A percentile compares a stretch with the other conserved stretches of the same genome.
Evolutionary conservation across 2,329 filamentous ascomycete species (phyloP).

Genomic region (Niveomyces coronatus): DNA sequence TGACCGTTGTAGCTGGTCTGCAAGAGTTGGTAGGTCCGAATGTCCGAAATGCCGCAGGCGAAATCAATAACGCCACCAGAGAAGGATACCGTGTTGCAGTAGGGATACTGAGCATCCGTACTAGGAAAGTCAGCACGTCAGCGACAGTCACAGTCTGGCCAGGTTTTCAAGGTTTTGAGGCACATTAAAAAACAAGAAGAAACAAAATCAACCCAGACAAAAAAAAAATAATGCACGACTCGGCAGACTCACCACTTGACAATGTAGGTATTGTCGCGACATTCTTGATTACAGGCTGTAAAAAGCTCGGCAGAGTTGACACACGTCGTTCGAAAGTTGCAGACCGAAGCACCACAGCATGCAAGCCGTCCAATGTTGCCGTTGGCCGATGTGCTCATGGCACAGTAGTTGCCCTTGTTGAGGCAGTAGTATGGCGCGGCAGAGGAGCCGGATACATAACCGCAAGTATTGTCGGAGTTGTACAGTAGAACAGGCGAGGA

Average conservation of each 20-base stretch:
- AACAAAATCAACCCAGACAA: no score
- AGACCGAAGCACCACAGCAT: constrained; percentile 29
- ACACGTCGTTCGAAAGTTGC: constrained; percentile 27
- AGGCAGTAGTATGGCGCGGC: constrained; percentile 31
- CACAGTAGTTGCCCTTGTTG: constrained; percentile 23
- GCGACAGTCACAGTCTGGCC: no score
- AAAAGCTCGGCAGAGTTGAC: constrained; percentile 27
- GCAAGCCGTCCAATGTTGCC: constrained; percentile 26
- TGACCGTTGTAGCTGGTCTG: constrained; percentile 32
- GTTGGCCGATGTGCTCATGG: constrained; percentile 26
- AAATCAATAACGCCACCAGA: constrained; percentile 31
- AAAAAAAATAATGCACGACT: no score
- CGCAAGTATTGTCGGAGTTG: constrained; percentile 40
- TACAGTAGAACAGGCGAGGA: constrained; percentile 24
- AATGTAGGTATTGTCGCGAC: constrained; percentile 28
- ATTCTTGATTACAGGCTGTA: constrained; percentile 28
- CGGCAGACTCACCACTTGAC: constrained; percentile 35
- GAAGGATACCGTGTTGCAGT: constrained; percentile 37
- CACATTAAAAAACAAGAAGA: no score
- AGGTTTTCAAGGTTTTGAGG: no score
- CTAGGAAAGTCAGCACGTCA: constrained; percentile 20
- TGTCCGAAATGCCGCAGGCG: constrained; percentile 28
- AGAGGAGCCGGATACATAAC: constrained; percentile 32
- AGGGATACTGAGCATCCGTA: constrained; percentile 24
- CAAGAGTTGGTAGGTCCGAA: constrained; percentile 24